A percentile compares a stretch with the other conserved stretches of the same genome.
Evolutionary conservation across 768 basidiomycete genomes (phyloP).

Genomic region (Termitomyces bulborhizus): DNA sequence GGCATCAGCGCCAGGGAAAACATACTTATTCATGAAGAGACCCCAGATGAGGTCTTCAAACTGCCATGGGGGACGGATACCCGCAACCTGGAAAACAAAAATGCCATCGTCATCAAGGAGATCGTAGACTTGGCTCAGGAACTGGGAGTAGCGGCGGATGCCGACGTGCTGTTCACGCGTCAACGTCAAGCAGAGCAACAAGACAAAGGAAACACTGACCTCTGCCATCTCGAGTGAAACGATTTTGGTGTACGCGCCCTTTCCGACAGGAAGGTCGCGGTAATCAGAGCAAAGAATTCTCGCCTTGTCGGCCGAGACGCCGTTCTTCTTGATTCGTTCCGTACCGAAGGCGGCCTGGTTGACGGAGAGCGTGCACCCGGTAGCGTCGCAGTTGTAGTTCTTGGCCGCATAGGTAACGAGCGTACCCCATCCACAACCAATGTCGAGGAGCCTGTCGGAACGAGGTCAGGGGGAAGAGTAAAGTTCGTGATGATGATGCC

Average conservation of each 20-base stretch:
- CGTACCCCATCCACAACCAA: constrained; percentile 97
- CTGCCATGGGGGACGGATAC: constrained; percentile 93
- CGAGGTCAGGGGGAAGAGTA: neutral
- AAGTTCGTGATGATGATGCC: constrained; percentile 8
- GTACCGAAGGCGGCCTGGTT: constrained; percentile 94
- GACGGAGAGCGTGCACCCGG: constrained; percentile 87
- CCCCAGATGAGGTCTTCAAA: constrained; percentile 98
- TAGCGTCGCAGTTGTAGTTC: constrained; percentile 95
- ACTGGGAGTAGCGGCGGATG: constrained; percentile 83
- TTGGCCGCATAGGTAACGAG: constrained; percentile 92
- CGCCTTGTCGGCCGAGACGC: constrained; percentile 63
- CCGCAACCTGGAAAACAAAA: constrained; percentile 97
- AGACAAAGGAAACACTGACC: constrained; percentile 32
- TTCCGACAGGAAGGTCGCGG: constrained; percentile 77
- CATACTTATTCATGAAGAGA: constrained; percentile 95
- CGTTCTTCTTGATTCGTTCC: constrained; percentile 78
- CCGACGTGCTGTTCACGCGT: constrained; percentile 74
- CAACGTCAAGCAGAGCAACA: neutral
- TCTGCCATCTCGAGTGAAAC: constrained; percentile 98
- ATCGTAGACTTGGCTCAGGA: constrained; percentile 89
- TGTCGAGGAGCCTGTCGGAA: constrained; percentile 58
- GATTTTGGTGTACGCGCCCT: constrained; percentile 84
- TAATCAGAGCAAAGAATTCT: constrained; percentile 92
- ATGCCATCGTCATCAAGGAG: constrained; percentile 91
- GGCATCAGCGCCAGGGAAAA: constrained; percentile 99